Base-by-base conservation (phyloP, 331 rosid genomes). In the Rhamnella rubrinervis region DNA sequence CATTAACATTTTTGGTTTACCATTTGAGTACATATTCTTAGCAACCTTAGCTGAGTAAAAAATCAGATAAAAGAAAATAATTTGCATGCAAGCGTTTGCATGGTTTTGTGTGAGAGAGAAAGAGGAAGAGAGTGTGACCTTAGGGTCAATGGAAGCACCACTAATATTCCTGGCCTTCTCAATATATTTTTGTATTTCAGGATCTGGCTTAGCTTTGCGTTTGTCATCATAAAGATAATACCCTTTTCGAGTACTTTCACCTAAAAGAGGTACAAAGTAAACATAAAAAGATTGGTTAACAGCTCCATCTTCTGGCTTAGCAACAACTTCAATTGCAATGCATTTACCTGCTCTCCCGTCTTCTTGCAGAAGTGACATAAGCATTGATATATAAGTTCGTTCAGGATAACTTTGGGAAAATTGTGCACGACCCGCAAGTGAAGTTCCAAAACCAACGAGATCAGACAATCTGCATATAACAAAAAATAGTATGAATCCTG, bases 361-460 rank as follows among this genome's bases (percentile, higher is more conserved):
- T 71, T 85, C 97, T 78, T 85, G 98, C 91, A 93, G 37, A 69
- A 91, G 82, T 10, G 95, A 93, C 69, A 93, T 83, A 65, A 93
- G 83, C 95, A 87, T 63, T 61, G 98, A 93, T 78, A 76, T 93
- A 75, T 85, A 87, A 2, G 87, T 87, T 81, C 97, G 68, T 70
- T 89, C 95, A n/a, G 97, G 90, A 85, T 87, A 93, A 55, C 78
- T 77, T 74, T 57, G 67, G 44, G 85, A n/a, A 70, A 79, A 91
- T 71, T 89, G 93, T 17, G 53, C 15, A 74, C 91, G 95, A 55
- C 90, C 85, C 18, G 97, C 97, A 71, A 83, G 37, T 6, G 91
- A 95, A 84, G 89, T 95, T 0, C 93, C 98, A 79, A 93, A 93
- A 62, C 98, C 97, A 78, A 93, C 95, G 20, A 93, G 85, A 68